Evolutionary conservation across 352 stramenopile species (phyloP).

Genomic region (Phytopythium aichiense): DNA sequence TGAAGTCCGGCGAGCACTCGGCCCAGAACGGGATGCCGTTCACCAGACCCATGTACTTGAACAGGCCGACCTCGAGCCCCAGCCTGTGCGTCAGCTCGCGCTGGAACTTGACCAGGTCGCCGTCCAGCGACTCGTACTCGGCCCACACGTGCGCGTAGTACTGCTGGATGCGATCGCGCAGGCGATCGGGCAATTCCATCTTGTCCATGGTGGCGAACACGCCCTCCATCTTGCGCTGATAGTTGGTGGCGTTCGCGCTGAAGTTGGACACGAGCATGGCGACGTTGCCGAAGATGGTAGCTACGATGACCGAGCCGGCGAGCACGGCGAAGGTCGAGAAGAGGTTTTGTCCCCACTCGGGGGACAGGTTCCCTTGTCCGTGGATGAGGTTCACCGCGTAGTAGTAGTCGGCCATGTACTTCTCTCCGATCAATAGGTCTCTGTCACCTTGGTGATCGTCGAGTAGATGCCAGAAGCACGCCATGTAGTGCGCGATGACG

Average conservation of each 20-base stretch:
- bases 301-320: constrained; percentile 45
- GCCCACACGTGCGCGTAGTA: constrained; percentile 70
- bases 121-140: constrained; percentile 63
- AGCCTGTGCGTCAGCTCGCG: no score
- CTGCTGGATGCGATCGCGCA: constrained; percentile 56
- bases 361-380: constrained; percentile 37
- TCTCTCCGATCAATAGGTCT: no score
- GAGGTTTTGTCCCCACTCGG: constrained; percentile 23
- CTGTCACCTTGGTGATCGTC: no score
- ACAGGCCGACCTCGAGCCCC: no score
- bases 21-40: constrained; percentile 28
- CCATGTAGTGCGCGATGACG: constrained; percentile 43
- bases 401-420: constrained; percentile 16
- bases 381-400: constrained; percentile 36
- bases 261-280: constrained; percentile 58
- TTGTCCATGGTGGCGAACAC: constrained; percentile 55
- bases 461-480: no score
- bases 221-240: constrained; percentile 62
- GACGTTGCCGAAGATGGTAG: constrained; percentile 61
- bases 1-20: constrained; percentile 33
- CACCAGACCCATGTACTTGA: neutral
- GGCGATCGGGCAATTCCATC: constrained; percentile 24
- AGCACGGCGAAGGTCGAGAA: constrained; percentile 42
- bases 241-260: constrained; percentile 42
- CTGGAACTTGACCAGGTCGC: constrained; percentile 37